phyloP scores from a whole-genome alignment of 2,329 filamentous ascomycete species.

The Alternaria angustiovoidea region DNA sequence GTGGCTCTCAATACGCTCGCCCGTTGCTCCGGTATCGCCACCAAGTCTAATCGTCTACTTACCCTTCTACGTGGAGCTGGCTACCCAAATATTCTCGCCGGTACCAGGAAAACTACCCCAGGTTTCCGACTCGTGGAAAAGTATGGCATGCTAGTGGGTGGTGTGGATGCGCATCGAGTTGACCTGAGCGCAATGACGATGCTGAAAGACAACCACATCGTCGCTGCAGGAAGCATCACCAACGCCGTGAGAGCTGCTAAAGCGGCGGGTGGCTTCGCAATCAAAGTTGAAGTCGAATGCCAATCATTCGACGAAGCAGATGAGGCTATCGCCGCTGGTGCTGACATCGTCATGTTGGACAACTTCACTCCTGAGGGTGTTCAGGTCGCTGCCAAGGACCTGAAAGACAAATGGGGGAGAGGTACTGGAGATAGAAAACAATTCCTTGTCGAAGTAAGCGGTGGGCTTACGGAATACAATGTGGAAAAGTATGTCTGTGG shows the following conservation, averaged over 20 bases:
- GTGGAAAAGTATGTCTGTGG: conserved; percentile 77
- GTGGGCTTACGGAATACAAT: conserved; percentile 85
- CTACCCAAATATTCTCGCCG: conserved; percentile 85
- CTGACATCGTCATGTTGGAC: conserved; percentile 96
- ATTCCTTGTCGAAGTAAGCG: conserved; percentile 88
- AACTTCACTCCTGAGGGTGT: conserved; percentile 88
- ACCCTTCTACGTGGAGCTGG: conserved; percentile 66
- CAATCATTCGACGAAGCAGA: conserved; percentile 87
- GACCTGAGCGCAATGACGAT: conserved; percentile 93
- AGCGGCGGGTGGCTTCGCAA: conserved; percentile 82
- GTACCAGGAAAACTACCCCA: conserved; percentile 95
- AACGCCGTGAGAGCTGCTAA: conserved; percentile 86
- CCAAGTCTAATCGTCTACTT: conserved; percentile 63
- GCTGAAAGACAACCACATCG: conserved; percentile 99
- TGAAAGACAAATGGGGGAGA: conserved; percentile 80
- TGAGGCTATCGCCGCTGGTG: conserved; percentile 88
- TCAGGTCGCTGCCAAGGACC: conserved; percentile 72
- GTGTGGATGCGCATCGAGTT: conserved; percentile 89
- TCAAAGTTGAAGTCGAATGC: conserved; percentile 97
- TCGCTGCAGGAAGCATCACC: conserved; percentile 84
- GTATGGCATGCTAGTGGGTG: conserved; percentile 95
- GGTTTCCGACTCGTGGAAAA: conserved; percentile 96
- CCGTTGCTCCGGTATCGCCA: conserved; percentile 90
- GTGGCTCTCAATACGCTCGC: conserved; percentile 92
- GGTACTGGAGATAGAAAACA: conserved; percentile 68